Base-by-base conservation (phyloP, 2,329 filamentous ascomycete genomes). In the Lasiodiplodia sp. region DNA sequence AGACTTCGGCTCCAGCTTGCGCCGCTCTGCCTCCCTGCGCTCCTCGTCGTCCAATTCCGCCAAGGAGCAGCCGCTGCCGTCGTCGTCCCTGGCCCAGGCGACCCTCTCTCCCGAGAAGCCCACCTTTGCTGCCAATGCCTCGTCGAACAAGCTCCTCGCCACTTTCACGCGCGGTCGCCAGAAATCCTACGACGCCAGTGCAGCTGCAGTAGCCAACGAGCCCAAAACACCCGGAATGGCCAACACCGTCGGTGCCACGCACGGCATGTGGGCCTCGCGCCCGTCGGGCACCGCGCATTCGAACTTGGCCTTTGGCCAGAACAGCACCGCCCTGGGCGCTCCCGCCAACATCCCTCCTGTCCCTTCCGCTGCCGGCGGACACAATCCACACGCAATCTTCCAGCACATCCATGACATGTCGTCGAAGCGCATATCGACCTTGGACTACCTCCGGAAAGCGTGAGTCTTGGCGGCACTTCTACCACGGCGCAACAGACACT, bases 381-480 rank as follows among this genome's bases (percentile, higher is more conserved):
- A 74, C 78, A 87, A 85, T 71, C 86, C 87, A 10, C 81, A 84
- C 69, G 81, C 84, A 58, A 83, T 90, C 68, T 89, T 88, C 77
- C 85, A 89, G 72, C 86, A 89, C 71, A 88, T 99, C 70, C 92
- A 95, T 69, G 95, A 98, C 70, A 88, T 93, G 74, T 91, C 93
- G 47, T 91, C 91, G 69, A 99, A 99, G 84, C 88, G 96, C 73
- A 97, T 99, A 83, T 94, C 93, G 2, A 98, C 96, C 0, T 80
- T 99, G 52, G 93, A 97, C 75, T 99, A 99, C 78, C 80, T 99
- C 71, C 89, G 94, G 71, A 97, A 96, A 82, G 91, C 94, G 93
- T 97, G 82, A 74, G 92, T 86, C 44, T 40, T 63, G 44, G 18
- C 28, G n/a, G 25, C 58, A 23, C 37, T 55, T 38, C 58, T 37